phyloP scores from a whole-genome alignment of 2,329 filamentous ascomycete genomes.

The Cladophialophora carrionii region DNA sequence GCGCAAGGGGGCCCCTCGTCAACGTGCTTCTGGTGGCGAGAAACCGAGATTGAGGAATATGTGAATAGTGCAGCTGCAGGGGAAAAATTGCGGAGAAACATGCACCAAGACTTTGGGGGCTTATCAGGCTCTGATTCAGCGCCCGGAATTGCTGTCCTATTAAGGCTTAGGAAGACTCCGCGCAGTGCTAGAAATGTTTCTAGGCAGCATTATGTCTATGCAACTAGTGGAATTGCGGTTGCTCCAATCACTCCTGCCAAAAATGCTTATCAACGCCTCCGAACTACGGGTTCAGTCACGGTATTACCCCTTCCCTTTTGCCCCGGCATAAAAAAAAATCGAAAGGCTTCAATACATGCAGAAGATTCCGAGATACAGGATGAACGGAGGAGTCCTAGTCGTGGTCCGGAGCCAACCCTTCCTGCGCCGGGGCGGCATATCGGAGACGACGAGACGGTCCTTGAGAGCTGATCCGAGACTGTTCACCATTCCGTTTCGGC shows the following conservation, averaged over 20 bases:
- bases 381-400: no score
- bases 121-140: slow-evolving; percentile 1
- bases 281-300: no score
- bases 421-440: background rate
- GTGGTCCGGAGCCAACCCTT: no score
- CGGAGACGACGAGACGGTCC: background rate
- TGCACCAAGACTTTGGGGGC: background rate
- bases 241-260: background rate
- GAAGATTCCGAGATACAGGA: no score
- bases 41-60: background rate
- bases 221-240: no score
- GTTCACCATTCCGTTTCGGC: slow-evolving; percentile 4
- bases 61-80: background rate
- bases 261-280: no score
- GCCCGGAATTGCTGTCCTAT: background rate
- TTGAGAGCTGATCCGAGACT: background rate
- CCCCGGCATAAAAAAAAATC: no score
- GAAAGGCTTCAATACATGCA: no score
- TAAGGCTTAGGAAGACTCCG: background rate
- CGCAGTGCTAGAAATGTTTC: background rate
- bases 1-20: background rate
- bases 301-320: no score
- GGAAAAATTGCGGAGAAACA: background rate
- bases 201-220: background rate
- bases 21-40: background rate